These are phyloP conservation scores for Rhizophora apiculata DNA, from an alignment of 345 rosid species.

Conservation along the genomic window DNA sequence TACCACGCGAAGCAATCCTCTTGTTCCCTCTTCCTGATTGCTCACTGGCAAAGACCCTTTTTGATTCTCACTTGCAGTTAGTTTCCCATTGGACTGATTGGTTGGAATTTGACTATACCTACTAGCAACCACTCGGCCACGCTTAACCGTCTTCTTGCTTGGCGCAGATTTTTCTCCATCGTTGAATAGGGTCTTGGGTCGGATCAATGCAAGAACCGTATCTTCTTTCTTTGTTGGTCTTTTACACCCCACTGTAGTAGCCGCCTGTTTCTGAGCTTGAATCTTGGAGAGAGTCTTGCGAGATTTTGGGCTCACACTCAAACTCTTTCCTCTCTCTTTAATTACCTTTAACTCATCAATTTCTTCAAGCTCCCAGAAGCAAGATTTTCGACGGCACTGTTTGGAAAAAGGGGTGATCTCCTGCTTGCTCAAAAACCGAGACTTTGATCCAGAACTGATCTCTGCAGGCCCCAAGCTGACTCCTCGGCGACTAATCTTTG, in stretches of 20 bases:
- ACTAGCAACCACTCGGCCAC: constrained; percentile 74
- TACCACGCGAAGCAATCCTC: constrained; percentile 56
- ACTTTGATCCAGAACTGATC: constrained; percentile 47
- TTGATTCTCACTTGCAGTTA: constrained; percentile 33
- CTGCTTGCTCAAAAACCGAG: constrained; percentile 39
- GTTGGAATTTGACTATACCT: constrained; percentile 52
- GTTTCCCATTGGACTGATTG: constrained; percentile 28
- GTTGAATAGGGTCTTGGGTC: constrained; percentile 76
- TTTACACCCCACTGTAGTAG: constrained; percentile 59
- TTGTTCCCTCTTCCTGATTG: constrained; percentile 59
- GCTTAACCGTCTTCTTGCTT: constrained; percentile 51
- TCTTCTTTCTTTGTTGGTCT: constrained; percentile 72
- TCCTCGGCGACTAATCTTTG: constrained; percentile 58
- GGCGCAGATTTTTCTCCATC: constrained; percentile 64
- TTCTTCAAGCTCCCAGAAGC: constrained; percentile 81
- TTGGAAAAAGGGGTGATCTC: constrained; percentile 54
- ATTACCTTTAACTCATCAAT: constrained; percentile 66
- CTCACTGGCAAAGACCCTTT: constrained; percentile 71
- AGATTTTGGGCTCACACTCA: constrained; percentile 69
- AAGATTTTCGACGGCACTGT: constrained; percentile 75
- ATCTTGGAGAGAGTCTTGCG: constrained; percentile 49
- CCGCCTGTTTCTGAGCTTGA: constrained; percentile 57
- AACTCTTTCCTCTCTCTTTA: constrained; percentile 65
- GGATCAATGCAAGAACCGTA: constrained; percentile 46
- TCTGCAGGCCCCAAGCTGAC: constrained; percentile 83